A percentile compares a stretch with the other conserved stretches of the same genome.
Evolutionary conservation across 208 protist species (phyloP).

Genomic region (Acanthamoeba triangularis): DNA sequence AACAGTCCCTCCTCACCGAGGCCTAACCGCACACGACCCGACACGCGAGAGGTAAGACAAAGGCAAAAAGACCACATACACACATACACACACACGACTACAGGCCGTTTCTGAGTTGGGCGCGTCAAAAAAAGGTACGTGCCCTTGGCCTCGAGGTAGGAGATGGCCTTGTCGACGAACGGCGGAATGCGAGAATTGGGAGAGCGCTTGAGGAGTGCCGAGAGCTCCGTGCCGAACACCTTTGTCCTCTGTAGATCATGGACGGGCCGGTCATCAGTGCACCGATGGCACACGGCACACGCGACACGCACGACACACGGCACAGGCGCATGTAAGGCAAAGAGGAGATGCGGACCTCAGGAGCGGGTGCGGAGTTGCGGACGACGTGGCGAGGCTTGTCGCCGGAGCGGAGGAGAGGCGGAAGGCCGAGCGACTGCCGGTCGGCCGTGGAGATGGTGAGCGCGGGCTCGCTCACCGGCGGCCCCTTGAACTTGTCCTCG

Average conservation of each 20-base stretch:
- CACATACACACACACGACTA: too few relatives aligned
- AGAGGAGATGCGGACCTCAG: neutral
- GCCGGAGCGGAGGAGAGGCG: conserved; percentile 6
- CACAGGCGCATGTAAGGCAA: too few relatives aligned
- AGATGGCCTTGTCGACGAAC: conserved; percentile 66
- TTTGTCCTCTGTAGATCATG: conserved; percentile 33
- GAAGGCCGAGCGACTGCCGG: conserved; percentile 66
- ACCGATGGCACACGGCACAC: neutral
- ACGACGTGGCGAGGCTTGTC: conserved; percentile 59
- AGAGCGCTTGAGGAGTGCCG: conserved; percentile 19
- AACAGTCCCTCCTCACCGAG: conserved; percentile 53
- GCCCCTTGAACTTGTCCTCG: conserved; percentile 50
- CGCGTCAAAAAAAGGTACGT: neutral
- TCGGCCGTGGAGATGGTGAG: conserved; percentile 69
- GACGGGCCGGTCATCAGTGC: neutral
- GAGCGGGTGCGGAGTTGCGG: conserved; percentile 36
- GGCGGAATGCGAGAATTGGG: conserved; percentile 40
- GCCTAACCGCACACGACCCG: neutral
- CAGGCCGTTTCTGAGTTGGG: too few relatives aligned
- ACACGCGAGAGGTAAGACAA: neutral
- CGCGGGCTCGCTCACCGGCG: conserved; percentile 66
- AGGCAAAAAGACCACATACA: too few relatives aligned
- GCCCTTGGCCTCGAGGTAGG: conserved; percentile 61
- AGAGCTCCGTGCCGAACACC: conserved; percentile 65
- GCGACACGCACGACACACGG: neutral